Percentiles rank a stretch among this genome's conserved stretches.
These are phyloP conservation scores for Cudoniella acicularis DNA, from an alignment of 495 filamentous ascomycete genomes.

Conservation along the genomic window DNA sequence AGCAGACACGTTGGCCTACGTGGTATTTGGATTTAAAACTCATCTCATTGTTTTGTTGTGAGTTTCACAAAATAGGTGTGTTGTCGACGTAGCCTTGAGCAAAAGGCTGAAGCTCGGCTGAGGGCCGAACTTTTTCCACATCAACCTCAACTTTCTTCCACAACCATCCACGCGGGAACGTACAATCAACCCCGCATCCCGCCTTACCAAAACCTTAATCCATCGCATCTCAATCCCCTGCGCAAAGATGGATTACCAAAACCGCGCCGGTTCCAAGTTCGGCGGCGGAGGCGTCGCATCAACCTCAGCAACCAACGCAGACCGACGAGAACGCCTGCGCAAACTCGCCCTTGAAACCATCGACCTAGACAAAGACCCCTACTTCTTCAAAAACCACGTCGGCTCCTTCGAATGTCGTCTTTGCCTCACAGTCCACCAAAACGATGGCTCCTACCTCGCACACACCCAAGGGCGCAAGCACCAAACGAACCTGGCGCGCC, in stretches of 20 bases:
- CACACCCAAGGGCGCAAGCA: slow-evolving; percentile 99
- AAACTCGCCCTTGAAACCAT: slow-evolving; percentile 98
- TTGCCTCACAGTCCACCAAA: slow-evolving; percentile 98
- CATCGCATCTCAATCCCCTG: slow-evolving; percentile 1
- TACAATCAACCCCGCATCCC: too few species aligned
- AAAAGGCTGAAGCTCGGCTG: slow-evolving; percentile 21
- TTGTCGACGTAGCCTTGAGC: slow-evolving; percentile 6
- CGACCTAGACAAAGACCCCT: slow-evolving; percentile 98
- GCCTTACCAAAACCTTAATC: too few species aligned
- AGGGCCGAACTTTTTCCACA: slow-evolving; percentile 8
- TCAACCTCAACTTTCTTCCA: not conserved
- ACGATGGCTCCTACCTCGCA: slow-evolving; percentile 98
- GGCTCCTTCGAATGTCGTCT: slow-evolving; percentile 97
- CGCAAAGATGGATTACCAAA: slow-evolving; percentile 65
- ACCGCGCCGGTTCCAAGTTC: slow-evolving; percentile 96
- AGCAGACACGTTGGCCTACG: slow-evolving; percentile 73
- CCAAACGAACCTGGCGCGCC: slow-evolving; percentile 96
- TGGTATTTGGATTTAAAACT: slow-evolving; percentile 25
- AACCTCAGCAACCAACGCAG: slow-evolving; percentile 87
- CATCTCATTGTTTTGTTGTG: not conserved
- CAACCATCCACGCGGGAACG: not conserved
- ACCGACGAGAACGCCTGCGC: slow-evolving; percentile 93
- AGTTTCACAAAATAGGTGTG: not conserved
- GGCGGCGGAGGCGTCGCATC: slow-evolving; percentile 96
- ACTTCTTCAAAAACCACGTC: slow-evolving; percentile 99